Evolutionary conservation across 495 filamentous ascomycete genomes (phyloP).

Genomic region (Penicillium ochrochloron): DNA sequence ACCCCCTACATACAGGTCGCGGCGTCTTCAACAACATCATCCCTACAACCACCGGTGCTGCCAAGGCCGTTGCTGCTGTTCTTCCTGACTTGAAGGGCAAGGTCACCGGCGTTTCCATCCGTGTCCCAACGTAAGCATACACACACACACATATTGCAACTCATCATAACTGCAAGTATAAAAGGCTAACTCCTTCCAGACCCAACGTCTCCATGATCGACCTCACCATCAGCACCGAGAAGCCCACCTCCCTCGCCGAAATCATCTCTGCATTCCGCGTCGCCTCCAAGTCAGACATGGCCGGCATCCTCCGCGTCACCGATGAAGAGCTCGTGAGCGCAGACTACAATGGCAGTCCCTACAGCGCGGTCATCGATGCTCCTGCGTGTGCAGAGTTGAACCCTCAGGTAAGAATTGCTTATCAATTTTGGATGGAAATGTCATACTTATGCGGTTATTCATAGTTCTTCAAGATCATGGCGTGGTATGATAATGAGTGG

Average conservation of each 20-base stretch:
- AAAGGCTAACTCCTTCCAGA: slow-evolving; percentile 14
- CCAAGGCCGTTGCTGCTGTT: slow-evolving; percentile 40
- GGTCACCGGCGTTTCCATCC: slow-evolving; percentile 42
- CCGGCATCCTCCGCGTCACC: slow-evolving; percentile 35
- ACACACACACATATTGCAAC: background rate
- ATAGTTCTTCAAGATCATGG: slow-evolving; percentile 46
- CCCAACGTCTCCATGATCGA: slow-evolving; percentile 47
- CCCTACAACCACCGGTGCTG: slow-evolving; percentile 41
- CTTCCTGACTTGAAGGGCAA: slow-evolving; percentile 39
- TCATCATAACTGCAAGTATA: background rate
- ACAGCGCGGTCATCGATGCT: slow-evolving; percentile 40
- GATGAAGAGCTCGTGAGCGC: slow-evolving; percentile 42
- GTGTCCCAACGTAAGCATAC: slow-evolving; percentile 39
- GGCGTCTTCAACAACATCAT: slow-evolving; percentile 45
- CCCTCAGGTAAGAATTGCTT: slow-evolving; percentile 27
- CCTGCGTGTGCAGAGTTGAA: slow-evolving; percentile 39
- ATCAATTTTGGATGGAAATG: background rate
- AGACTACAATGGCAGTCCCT: slow-evolving; percentile 39
- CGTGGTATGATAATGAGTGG: slow-evolving; percentile 47
- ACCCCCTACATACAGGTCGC: slow-evolving; percentile 25
- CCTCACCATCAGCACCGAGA: slow-evolving; percentile 39
- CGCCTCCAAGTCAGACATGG: slow-evolving; percentile 35
- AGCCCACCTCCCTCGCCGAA: slow-evolving; percentile 38
- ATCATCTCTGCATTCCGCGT: slow-evolving; percentile 39
- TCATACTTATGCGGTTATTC: background rate